Percentiles rank a stretch among this genome's conserved stretches.
Conservation (phyloP, 2,329 filamentous ascomycete genomes). For the Epichloe bromicola region DNA sequence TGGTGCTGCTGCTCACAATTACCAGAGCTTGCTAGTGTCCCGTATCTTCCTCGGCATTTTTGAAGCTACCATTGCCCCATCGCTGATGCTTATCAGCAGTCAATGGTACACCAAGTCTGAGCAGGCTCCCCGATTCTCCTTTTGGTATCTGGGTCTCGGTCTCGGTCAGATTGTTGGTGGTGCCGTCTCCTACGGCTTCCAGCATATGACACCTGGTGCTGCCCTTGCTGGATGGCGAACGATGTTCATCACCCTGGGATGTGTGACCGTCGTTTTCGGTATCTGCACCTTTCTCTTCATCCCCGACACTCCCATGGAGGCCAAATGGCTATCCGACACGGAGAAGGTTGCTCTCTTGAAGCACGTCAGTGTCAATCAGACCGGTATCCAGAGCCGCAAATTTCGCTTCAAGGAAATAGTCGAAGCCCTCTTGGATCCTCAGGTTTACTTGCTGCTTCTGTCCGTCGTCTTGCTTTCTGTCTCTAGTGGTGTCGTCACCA, state of each 20-base stretch:
- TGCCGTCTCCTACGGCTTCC: conserved; percentile 49
- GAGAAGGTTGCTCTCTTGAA: conserved; percentile 37
- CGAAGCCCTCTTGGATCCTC: conserved; percentile 38
- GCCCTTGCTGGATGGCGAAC: conserved; percentile 52
- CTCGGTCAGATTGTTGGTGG: conserved; percentile 49
- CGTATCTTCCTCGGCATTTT: conserved; percentile 48
- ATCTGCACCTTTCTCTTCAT: conserved; percentile 20
- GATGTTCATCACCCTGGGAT: conserved; percentile 58
- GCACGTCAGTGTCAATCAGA: conserved; percentile 44
- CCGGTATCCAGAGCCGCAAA: conserved; percentile 39
- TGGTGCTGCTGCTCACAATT: conserved; percentile 40
- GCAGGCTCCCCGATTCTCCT: conserved; percentile 43
- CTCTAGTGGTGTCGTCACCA: conserved; percentile 40
- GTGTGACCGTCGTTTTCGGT: conserved; percentile 24
- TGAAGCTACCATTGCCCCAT: conserved; percentile 46
- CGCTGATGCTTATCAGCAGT: conserved; percentile 46
- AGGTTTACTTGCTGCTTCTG: conserved; percentile 36
- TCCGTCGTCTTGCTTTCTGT: conserved; percentile 36
- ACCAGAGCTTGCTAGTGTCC: conserved; percentile 38
- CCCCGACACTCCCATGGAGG: conserved; percentile 33
- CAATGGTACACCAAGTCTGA: conserved; percentile 51
- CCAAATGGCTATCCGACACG: conserved; percentile 30
- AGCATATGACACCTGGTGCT: conserved; percentile 38
- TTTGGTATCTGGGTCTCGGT: conserved; percentile 49
- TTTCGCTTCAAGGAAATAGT: conserved; percentile 39